Conservation (phyloP, 208 protist species). For the Trypanosoma conorhini region DNA sequence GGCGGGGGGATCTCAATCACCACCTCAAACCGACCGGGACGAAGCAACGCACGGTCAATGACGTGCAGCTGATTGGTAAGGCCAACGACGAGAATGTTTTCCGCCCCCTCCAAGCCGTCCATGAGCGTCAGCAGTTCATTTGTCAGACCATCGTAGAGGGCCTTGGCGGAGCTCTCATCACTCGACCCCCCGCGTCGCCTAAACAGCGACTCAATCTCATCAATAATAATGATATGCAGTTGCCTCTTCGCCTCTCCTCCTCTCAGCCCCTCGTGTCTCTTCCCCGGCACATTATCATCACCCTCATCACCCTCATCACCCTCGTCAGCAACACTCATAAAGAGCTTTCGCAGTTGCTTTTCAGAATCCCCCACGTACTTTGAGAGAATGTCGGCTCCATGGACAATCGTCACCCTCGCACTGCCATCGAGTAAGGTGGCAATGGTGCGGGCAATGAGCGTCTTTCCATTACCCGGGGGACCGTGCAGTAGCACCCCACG, state of each 20-base stretch:
- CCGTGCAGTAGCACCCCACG: constrained; percentile 98
- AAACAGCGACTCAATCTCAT: constrained; percentile 99
- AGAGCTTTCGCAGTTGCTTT: constrained; percentile 99
- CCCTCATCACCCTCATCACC: constrained; percentile 92
- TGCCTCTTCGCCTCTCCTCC: too few relatives aligned
- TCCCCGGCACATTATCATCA: too few relatives aligned
- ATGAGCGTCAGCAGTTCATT: constrained; percentile 99
- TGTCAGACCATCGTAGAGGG: constrained; percentile 98
- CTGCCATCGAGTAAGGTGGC: constrained; percentile 99
- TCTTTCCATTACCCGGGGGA: constrained; percentile 99
- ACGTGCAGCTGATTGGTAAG: constrained; percentile 99
- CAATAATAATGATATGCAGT: constrained; percentile 99
- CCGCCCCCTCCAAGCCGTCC: constrained; percentile 98
- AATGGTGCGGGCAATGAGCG: constrained; percentile 99
- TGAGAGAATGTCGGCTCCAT: constrained; percentile 99
- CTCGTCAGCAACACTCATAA: constrained; percentile 97
- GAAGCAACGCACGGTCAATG: constrained; percentile 99
- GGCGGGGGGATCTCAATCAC: constrained; percentile 98
- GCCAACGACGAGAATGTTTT: constrained; percentile 99
- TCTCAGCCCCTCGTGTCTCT: too few relatives aligned
- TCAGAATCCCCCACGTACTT: constrained; percentile 99
- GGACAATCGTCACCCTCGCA: constrained; percentile 97
- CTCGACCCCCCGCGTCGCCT: constrained; percentile 94
- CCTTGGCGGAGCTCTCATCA: constrained; percentile 96
- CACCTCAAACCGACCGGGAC: constrained; percentile 99